phyloP scores from a whole-genome alignment of 2,329 filamentous ascomycete genomes.

The Sporothrix sp. region DNA sequence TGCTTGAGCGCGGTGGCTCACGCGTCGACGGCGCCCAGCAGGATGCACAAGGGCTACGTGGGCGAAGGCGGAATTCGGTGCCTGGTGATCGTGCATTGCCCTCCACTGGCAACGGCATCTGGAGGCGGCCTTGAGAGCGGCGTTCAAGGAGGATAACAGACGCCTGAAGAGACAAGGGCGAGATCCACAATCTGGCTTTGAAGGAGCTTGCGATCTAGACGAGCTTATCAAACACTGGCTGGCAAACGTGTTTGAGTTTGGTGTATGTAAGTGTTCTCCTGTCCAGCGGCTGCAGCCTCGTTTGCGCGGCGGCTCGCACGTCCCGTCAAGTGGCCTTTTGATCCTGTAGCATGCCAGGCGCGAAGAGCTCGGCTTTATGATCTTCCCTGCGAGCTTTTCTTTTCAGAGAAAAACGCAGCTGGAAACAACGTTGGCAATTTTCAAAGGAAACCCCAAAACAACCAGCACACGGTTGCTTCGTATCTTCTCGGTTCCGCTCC shows the following conservation, averaged over 20 bases:
- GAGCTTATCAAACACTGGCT: conserved; percentile 20
- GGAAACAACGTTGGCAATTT: too few species aligned
- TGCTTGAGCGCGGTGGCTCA: too few species aligned
- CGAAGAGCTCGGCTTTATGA: too few species aligned
- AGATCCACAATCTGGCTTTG: conserved; percentile 30
- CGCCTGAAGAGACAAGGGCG: conserved; percentile 34
- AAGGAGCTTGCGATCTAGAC: conserved; percentile 24
- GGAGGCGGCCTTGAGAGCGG: conserved; percentile 20
- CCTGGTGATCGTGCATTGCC: conserved; percentile 34
- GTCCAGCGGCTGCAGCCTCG: background rate
- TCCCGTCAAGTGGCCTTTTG: too few species aligned
- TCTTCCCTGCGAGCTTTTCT: too few species aligned
- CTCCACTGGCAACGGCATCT: conserved; percentile 17
- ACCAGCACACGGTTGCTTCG: too few species aligned
- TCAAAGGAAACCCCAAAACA: too few species aligned
- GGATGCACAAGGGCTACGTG: conserved; percentile 27
- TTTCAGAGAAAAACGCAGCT: too few species aligned
- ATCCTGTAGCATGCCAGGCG: too few species aligned
- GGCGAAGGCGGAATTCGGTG: conserved; percentile 41
- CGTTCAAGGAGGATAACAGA: conserved; percentile 42
- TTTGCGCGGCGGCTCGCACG: too few species aligned
- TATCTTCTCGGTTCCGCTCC: too few species aligned
- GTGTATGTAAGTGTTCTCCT: background rate
- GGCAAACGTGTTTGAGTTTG: background rate
- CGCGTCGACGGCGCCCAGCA: conserved; percentile 23